A percentile compares a stretch with the other conserved stretches of the same genome.
Evolutionary conservation across 192 early-diverging fungal species (phyloP).

Genomic region (Coemansia sp.): DNA sequence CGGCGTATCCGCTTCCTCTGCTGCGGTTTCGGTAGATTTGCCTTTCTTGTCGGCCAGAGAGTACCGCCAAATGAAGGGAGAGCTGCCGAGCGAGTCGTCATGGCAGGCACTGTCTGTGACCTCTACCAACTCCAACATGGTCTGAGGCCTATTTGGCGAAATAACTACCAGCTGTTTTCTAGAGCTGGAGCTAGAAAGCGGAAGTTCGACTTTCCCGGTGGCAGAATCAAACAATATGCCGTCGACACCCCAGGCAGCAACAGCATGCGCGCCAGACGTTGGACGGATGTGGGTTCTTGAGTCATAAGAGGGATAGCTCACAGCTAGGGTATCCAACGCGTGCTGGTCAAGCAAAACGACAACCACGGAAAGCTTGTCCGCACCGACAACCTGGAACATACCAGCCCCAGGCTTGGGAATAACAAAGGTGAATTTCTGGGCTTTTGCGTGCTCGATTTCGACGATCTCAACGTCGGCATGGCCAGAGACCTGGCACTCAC

Average conservation of each 20-base stretch:
- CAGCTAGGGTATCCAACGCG: constrained; percentile 40
- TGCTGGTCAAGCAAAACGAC: constrained; percentile 30
- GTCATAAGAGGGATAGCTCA: constrained; percentile 22
- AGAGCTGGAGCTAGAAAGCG: not conserved
- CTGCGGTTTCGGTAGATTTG: not conserved
- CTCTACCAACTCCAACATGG: not conserved
- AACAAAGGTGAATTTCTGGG: constrained; percentile 50
- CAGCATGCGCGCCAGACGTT: not conserved
- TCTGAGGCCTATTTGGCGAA: constrained; percentile 20
- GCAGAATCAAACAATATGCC: constrained; percentile 13
- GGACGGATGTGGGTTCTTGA: not conserved
- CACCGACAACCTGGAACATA: constrained; percentile 12
- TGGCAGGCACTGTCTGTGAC: not conserved
- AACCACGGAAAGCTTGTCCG: constrained; percentile 16
- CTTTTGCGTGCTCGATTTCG: constrained; percentile 46
- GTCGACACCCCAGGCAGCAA: constrained; percentile 46
- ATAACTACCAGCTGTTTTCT: constrained; percentile 13
- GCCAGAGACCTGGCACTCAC: constrained; percentile 41
- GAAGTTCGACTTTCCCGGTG: constrained; percentile 15
- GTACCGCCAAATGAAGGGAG: constrained; percentile 32
- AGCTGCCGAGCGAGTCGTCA: not conserved
- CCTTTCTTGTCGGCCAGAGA: not conserved
- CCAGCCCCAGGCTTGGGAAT: constrained; percentile 41
- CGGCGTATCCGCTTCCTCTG: not conserved
- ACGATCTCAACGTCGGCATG: constrained; percentile 50